Conservation (phyloP, 2,329 filamentous ascomycete species). For the Microsporum audouinii region DNA sequence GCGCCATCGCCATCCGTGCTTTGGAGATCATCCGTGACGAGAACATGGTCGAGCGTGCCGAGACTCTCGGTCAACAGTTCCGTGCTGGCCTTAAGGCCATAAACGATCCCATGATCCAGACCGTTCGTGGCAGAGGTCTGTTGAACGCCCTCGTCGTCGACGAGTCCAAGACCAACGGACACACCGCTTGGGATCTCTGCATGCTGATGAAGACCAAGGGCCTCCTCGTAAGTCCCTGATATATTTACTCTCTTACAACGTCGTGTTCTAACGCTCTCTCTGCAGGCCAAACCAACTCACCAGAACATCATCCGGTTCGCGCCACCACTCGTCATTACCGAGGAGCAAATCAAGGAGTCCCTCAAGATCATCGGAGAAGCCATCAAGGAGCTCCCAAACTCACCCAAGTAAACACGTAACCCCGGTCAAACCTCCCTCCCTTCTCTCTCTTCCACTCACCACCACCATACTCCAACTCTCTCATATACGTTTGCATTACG, state of each 20-base stretch:
- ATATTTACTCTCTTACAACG: constrained; percentile 11
- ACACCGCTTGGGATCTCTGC: constrained; percentile 92
- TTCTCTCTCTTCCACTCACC: background rate
- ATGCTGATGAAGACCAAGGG: constrained; percentile 93
- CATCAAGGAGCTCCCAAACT: constrained; percentile 64
- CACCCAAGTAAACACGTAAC: background rate
- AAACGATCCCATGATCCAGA: constrained; percentile 67
- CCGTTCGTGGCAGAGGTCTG: constrained; percentile 80
- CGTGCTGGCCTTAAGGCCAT: constrained; percentile 65
- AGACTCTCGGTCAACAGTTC: constrained; percentile 71
- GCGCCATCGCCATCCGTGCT: constrained; percentile 87
- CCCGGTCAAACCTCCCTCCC: background rate
- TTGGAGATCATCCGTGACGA: constrained; percentile 91
- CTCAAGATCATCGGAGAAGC: constrained; percentile 71
- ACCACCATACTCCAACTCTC: background rate
- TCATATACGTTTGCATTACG: background rate
- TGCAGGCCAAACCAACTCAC: constrained; percentile 91
- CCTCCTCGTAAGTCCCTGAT: constrained; percentile 55
- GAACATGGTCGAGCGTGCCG: constrained; percentile 69
- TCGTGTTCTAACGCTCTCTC: background rate
- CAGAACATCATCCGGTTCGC: constrained; percentile 97
- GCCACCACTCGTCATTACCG: constrained; percentile 89
- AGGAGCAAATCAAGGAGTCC: constrained; percentile 69
- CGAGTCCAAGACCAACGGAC: constrained; percentile 70
- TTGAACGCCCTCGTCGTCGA: constrained; percentile 96